Conservation (phyloP, 345 rosid genomes). For the Firmiana major region DNA sequence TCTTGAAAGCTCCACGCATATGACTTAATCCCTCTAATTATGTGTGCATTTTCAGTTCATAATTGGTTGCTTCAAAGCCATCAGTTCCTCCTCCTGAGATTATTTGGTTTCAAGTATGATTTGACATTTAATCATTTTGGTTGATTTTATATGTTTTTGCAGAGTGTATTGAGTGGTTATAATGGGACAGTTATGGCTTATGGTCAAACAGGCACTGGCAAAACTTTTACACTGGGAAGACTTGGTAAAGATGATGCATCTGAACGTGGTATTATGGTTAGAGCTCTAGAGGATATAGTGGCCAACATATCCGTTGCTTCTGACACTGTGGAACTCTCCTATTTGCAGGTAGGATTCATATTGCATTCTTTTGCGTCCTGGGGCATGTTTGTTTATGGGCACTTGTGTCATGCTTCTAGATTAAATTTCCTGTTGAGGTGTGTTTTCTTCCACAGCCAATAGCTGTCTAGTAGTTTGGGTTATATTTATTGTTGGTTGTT, state of each 20-base stretch:
- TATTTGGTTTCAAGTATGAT: background rate
- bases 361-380: background rate
- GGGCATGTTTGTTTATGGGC: background rate
- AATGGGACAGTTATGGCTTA: constrained; percentile 97
- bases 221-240: constrained; percentile 81
- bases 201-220: constrained; percentile 94
- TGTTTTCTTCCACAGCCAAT: background rate
- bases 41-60: background rate
- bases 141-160: constrained; percentile 27
- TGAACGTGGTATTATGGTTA: constrained; percentile 88
- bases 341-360: constrained; percentile 65
- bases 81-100: background rate
- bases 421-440: background rate
- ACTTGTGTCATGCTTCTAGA: background rate
- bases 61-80: background rate
- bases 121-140: constrained; percentile 17
- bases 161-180: constrained; percentile 87
- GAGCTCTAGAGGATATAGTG: constrained; percentile 79
- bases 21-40: background rate
- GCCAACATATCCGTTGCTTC: constrained; percentile 39
- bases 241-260: constrained; percentile 79
- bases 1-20: background rate
- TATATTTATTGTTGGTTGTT: background rate
- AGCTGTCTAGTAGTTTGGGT: background rate
- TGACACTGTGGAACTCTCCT: constrained; percentile 73